Evolutionary conservation across 2,329 filamentous ascomycete species (phyloP).

Genomic region (Cladosporium phlei): DNA sequence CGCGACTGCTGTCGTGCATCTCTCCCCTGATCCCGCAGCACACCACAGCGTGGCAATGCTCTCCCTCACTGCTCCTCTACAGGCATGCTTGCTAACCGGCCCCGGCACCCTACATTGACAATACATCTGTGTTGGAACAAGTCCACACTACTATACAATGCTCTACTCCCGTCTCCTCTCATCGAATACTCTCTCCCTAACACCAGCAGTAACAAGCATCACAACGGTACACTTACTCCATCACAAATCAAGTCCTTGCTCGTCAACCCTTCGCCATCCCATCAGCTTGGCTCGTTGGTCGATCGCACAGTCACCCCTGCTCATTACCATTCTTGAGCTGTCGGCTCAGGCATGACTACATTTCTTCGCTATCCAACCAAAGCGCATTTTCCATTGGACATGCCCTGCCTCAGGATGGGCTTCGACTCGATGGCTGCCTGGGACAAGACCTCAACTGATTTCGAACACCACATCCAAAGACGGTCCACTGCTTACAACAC

Average conservation of each 20-base stretch:
- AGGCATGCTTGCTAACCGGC: not conserved
- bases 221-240: not conserved
- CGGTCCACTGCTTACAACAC: conserved; percentile 6
- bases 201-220: not conserved
- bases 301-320: conserved; percentile 6
- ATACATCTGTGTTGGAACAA: not conserved
- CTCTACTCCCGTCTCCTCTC: not conserved
- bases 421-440: conserved; percentile 25
- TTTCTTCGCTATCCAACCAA: conserved; percentile 4
- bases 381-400: not conserved
- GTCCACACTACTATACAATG: conserved; percentile 9
- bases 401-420: conserved; percentile 15
- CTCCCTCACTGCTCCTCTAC: not conserved
- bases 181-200: not conserved
- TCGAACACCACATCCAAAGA: conserved; percentile 17
- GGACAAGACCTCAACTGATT: conserved; percentile 15
- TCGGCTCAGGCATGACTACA: conserved; percentile 12
- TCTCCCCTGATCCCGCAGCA: conserved; percentile 6
- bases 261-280: not conserved
- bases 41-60: conserved; percentile 8
- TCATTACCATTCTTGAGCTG: not conserved
- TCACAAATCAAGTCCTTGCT: no score
- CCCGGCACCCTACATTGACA: conserved; percentile 2
- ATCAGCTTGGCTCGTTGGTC: not conserved
- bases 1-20: conserved; percentile 5